Conservation (phyloP, 164 flowering plant species). For the Aristolochia contorta region DNA sequence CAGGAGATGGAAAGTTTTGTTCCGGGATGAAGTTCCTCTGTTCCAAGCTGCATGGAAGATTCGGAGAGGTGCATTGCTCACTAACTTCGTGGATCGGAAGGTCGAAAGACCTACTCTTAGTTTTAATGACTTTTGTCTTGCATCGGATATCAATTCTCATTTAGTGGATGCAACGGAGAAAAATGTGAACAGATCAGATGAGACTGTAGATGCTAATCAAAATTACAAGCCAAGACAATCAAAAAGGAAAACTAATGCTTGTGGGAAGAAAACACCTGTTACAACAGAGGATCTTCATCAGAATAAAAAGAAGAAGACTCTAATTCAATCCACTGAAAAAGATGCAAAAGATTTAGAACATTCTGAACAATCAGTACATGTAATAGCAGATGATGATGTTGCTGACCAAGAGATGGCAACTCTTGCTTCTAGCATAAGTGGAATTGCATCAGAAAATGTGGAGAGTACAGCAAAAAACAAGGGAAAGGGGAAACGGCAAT, state of each 20-base stretch:
- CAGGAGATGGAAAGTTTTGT: conserved; percentile 85
- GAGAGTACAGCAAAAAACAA: too few relatives aligned
- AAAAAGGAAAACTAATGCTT: conserved; percentile 5
- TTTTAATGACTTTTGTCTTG: conserved; percentile 42
- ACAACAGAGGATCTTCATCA: conserved; percentile 5
- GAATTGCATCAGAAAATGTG: too few relatives aligned
- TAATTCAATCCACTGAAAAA: not conserved
- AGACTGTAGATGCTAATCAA: conserved; percentile 9
- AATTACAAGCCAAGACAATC: not conserved
- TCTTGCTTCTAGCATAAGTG: too few relatives aligned
- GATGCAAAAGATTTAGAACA: not conserved
- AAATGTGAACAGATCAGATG: conserved; percentile 2
- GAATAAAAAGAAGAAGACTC: conserved; percentile 1
- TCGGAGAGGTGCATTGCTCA: conserved; percentile 45
- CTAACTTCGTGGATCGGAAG: conserved; percentile 89
- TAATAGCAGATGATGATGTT: not conserved
- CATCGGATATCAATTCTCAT: conserved; percentile 10
- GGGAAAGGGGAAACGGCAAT: too few relatives aligned
- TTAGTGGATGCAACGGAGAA: conserved; percentile 19
- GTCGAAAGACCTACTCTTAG: conserved; percentile 65
- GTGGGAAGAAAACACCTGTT: conserved; percentile 5
- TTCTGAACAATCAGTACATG: not conserved
- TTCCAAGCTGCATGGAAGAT: conserved; percentile 57
- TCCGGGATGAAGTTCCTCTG: conserved; percentile 62
- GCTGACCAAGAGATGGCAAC: not conserved